Conservation (phyloP, 768 basidiomycete species). For the Erythrobasidium yunnanense region DNA sequence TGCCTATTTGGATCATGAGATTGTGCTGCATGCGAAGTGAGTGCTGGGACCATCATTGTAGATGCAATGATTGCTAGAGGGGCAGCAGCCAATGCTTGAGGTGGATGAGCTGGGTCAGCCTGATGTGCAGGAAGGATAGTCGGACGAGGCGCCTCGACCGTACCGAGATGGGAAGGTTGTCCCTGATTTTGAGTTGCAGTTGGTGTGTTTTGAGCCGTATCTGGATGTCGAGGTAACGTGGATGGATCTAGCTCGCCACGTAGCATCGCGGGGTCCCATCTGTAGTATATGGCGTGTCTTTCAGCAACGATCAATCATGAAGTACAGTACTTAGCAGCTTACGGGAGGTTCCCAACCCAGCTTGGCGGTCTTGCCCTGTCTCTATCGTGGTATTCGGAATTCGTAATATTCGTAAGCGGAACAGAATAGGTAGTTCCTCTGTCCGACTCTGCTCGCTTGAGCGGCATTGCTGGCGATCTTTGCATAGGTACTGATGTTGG, state of each 20-base stretch:
- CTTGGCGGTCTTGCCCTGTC: constrained; percentile 11
- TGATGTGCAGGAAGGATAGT: background rate
- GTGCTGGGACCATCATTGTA: no score
- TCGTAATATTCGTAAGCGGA: constrained; percentile 19
- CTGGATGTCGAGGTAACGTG: constrained; percentile 14
- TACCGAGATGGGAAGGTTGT: background rate
- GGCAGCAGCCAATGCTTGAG: background rate
- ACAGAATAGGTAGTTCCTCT: constrained; percentile 6
- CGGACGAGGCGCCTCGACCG: background rate
- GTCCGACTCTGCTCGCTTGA: constrained; percentile 5
- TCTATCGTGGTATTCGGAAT: constrained; percentile 19
- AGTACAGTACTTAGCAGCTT: background rate
- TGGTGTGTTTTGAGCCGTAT: background rate
- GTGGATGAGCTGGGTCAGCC: background rate
- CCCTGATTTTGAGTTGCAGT: background rate
- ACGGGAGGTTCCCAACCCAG: constrained; percentile 23
- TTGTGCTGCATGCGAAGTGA: no score
- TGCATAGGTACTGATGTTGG: no score
- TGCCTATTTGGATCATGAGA: no score
- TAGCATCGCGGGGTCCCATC: constrained; percentile 15
- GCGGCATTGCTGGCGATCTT: background rate
- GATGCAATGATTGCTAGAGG: background rate
- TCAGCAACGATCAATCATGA: background rate
- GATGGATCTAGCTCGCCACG: constrained; percentile 11
- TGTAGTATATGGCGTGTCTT: background rate